Percentiles rank a stretch among this genome's conserved stretches.
Evolutionary conservation across 2,329 filamentous ascomycete species (phyloP).

Genomic region (Cyanodermella asteris): DNA sequence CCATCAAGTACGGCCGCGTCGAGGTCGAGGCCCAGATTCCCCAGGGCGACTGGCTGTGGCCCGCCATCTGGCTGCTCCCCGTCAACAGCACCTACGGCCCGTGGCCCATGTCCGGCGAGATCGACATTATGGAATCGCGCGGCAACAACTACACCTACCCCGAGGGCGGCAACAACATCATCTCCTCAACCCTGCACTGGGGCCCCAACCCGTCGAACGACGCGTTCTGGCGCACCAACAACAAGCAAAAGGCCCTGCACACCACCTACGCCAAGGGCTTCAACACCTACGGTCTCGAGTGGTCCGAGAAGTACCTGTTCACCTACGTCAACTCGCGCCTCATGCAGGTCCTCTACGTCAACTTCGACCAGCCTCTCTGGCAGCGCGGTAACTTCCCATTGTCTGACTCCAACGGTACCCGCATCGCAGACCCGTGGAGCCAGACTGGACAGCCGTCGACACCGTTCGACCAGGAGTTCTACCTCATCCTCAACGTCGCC

Average conservation of each 20-base stretch:
- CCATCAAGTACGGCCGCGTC: constrained; percentile 60
- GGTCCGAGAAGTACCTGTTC: constrained; percentile 74
- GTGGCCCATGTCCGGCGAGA: constrained; percentile 65
- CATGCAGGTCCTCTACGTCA: constrained; percentile 59
- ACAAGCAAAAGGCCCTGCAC: constrained; percentile 52
- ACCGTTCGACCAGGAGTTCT: constrained; percentile 57
- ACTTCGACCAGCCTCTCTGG: constrained; percentile 48
- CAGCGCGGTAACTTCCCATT: constrained; percentile 45
- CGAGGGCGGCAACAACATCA: constrained; percentile 61
- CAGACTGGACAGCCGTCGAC: constrained; percentile 37
- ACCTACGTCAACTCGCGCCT: constrained; percentile 66
- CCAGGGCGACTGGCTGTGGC: constrained; percentile 70
- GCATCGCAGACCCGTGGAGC: constrained; percentile 41
- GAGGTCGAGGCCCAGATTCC: constrained; percentile 62
- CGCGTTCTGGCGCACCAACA: constrained; percentile 65
- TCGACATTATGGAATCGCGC: constrained; percentile 61
- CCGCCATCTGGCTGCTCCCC: constrained; percentile 80
- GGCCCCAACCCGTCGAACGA: constrained; percentile 51
- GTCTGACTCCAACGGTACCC: constrained; percentile 41
- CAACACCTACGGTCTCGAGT: constrained; percentile 66
- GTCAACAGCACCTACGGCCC: constrained; percentile 47
- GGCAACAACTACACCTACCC: constrained; percentile 62
- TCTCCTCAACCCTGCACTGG: constrained; percentile 64
- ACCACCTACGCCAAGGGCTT: constrained; percentile 47
- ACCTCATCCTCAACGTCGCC: constrained; percentile 52